These are phyloP conservation scores for Tetrahymena thermophila DNA, from an alignment of 73 alveolate genomes.

Conservation along the genomic window DNA sequence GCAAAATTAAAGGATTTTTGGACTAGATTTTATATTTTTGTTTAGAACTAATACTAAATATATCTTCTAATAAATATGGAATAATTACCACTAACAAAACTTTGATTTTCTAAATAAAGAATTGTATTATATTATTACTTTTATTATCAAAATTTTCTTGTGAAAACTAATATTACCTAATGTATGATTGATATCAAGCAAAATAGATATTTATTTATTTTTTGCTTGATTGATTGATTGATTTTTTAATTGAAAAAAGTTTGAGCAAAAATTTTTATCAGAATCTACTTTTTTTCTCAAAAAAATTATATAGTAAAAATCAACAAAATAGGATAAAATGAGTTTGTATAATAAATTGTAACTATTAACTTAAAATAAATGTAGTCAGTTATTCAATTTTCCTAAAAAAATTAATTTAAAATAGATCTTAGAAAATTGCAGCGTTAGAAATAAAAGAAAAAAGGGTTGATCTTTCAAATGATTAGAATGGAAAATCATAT, in stretches of 20 bases:
- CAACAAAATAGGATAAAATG: neutral
- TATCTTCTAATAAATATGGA: too few species aligned
- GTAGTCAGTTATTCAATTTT: neutral
- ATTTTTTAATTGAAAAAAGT: neutral
- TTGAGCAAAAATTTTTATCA: neutral
- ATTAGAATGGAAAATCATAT: neutral
- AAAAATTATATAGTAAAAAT: neutral
- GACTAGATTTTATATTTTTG: too few species aligned
- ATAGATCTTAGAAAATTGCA: neutral
- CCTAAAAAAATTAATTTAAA: neutral
- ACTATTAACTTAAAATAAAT: too few species aligned
- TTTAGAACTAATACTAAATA: too few species aligned
- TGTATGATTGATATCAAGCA: neutral
- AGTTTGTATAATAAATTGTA: neutral
- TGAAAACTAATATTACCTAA: neutral
- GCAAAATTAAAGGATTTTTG: too few species aligned
- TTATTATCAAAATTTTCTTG: too few species aligned
- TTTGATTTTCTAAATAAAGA: too few species aligned
- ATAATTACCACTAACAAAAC: too few species aligned
- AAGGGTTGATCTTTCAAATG: neutral
- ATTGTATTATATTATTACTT: too few species aligned
- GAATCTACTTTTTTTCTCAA: neutral
- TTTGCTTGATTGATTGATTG: too few species aligned
- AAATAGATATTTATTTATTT: neutral
- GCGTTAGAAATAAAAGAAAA: neutral